A percentile compares a stretch with the other conserved stretches of the same genome.
Evolutionary conservation across 371 early-diverging fungal species (phyloP).

Genomic region (Apophysomyces ossiformis): DNA sequence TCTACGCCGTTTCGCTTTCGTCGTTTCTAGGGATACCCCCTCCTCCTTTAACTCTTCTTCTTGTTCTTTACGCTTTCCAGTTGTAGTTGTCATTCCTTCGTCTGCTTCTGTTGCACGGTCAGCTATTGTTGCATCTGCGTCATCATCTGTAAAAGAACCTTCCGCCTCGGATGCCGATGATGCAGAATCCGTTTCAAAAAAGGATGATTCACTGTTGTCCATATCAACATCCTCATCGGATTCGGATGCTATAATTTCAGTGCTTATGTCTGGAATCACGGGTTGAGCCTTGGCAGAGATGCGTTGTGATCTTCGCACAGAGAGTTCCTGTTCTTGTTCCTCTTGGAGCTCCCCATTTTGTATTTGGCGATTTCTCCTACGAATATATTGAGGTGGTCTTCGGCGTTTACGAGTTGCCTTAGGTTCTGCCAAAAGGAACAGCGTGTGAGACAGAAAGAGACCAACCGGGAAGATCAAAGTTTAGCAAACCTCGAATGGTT

Average conservation of each 20-base stretch:
- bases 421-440: background rate
- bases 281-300: background rate
- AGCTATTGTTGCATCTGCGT: background rate
- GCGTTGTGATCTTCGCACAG: conserved; percentile 4
- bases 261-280: background rate
- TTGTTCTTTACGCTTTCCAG: conserved; percentile 1
- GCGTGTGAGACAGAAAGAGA: background rate
- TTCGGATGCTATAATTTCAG: background rate
- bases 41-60: background rate
- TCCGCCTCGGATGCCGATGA: background rate
- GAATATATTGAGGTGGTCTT: background rate
- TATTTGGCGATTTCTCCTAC: background rate
- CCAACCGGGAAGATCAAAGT: background rate
- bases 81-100: too few species aligned
- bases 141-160: background rate
- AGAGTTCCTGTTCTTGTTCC: background rate
- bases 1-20: background rate
- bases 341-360: background rate
- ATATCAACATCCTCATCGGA: background rate
- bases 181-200: background rate
- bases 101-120: too few species aligned
- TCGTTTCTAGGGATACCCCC: background rate
- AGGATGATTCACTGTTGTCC: background rate
- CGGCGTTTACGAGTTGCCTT: background rate
- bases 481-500: background rate